Percentiles rank a stretch among this genome's conserved stretches.
Evolutionary conservation across 345 rosid species (phyloP).

Genomic region (Eucalyptus cladocalyx): DNA sequence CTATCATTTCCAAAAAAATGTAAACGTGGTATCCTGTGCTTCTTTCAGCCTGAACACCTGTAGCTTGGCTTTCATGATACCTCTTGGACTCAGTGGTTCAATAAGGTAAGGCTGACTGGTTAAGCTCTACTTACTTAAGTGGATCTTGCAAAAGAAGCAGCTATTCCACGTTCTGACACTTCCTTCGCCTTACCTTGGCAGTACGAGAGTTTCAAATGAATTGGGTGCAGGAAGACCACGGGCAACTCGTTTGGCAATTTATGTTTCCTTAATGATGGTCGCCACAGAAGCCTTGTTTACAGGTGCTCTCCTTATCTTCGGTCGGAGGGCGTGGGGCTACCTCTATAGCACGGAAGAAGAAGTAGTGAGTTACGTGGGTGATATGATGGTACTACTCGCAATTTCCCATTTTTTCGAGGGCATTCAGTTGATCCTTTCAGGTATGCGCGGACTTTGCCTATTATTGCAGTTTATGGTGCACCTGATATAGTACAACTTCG

Average conservation of each 20-base stretch:
- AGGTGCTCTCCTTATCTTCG: conserved; percentile 4
- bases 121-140: not conserved
- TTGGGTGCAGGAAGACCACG: conserved; percentile 36
- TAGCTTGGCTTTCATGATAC: not conserved
- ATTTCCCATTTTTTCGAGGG: conserved; percentile 15
- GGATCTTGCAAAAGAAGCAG: not conserved
- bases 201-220: conserved; percentile 43
- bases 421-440: conserved; percentile 8
- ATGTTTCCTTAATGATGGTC: conserved; percentile 1
- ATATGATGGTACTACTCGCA: conserved; percentile 15
- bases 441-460: not conserved
- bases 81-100: conserved; percentile 10
- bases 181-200: not conserved
- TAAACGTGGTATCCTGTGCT: conserved; percentile 17
- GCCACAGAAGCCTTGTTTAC: conserved; percentile 11
- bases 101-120: not conserved
- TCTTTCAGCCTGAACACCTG: conserved; percentile 6
- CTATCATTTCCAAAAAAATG: not conserved
- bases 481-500: not conserved
- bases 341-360: not conserved
- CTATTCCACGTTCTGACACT: not conserved
- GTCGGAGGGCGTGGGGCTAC: conserved; percentile 10
- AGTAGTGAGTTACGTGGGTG: conserved; percentile 20
- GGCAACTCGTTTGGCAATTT: conserved; percentile 21
- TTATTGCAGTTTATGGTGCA: not conserved